Base-by-base conservation (phyloP, 805 yeast species). In the Hanseniaspora singularis region DNA sequence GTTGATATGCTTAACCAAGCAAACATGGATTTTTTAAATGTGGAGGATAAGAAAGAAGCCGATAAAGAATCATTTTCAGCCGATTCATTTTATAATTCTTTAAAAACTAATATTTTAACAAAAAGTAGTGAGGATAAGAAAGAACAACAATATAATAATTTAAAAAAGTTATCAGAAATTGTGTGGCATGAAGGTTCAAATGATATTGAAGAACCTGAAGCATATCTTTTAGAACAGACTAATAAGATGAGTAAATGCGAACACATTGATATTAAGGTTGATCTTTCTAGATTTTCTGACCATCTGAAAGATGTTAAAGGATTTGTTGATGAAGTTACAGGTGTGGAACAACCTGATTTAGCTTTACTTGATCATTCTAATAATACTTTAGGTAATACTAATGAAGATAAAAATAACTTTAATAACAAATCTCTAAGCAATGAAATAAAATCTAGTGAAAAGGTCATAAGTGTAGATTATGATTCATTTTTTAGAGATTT, bases 151-250 rank as follows among this genome's bases (percentile, higher is more conserved):
- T 44, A 44, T 22, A 38, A 18, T 1, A 44, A 44, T 14, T n/a
- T 44, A 16, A 37, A 37, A 14, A 44, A 31, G 16, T 11, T 44
- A 3, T 37, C 48, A 23, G 48, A 44, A 14, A 44, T 44, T 23
- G 48, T 44, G 3, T 44, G 48, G 48, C 37, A 37, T 14, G 31
- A 30, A 14, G n/a, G 14, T 18, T 37, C 48, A 1, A 3, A 11
- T 15, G 39, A 39, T 28, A 22, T 44, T 14, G 14, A 22, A 9
- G 38, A 37, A 10, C 48, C 48, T 6, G 19, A 9, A 3, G 16
- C 6, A 4, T 44, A 22, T 32, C 31, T 44, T 19, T 27, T 23
- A 23, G 24, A 30, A 3, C 48, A 44, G 18, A 22, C 10, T 26
- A 10, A n/a, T 2, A 22, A 12, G 4, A 20, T 44, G 9, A 10